Percentiles rank a stretch among this genome's conserved stretches.
These are phyloP conservation scores for Whalleya microplaca DNA, from an alignment of 2,329 filamentous ascomycete genomes.

Conservation along the genomic window DNA sequence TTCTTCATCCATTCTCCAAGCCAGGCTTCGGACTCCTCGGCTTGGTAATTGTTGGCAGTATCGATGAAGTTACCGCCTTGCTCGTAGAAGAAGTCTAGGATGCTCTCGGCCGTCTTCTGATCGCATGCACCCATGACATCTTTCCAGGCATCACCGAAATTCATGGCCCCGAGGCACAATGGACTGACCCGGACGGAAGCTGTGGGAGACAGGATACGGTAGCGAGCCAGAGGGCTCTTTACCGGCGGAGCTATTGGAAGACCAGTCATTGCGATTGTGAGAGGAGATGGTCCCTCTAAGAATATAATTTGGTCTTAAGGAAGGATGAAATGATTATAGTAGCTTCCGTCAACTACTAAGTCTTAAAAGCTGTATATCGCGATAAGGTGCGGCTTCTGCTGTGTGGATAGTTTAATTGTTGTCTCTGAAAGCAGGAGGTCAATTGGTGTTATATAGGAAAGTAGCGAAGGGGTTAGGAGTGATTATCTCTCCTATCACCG, in stretches of 20 bases:
- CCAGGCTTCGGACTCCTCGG: constrained; percentile 65
- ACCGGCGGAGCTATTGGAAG: constrained; percentile 47
- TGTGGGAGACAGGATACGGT: constrained; percentile 67
- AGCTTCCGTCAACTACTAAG: background rate
- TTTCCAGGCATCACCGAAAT: constrained; percentile 59
- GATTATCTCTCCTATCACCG: no score
- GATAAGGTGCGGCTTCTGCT: background rate
- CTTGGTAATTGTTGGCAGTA: constrained; percentile 70
- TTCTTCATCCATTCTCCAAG: constrained; percentile 73
- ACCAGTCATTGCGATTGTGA: constrained; percentile 30
- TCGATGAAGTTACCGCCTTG: constrained; percentile 75
- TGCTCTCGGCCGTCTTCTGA: constrained; percentile 62
- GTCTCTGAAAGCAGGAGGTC: background rate
- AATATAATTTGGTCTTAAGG: background rate
- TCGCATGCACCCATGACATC: constrained; percentile 66
- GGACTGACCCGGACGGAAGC: constrained; percentile 71
- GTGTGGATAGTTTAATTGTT: background rate
- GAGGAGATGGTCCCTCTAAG: background rate
- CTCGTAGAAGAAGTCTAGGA: constrained; percentile 68
- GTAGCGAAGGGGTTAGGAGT: no score
- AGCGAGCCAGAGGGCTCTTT: constrained; percentile 64
- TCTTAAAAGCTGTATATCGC: background rate
- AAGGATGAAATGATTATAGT: constrained; percentile 1
- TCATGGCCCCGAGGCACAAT: constrained; percentile 64
- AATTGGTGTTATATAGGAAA: background rate